A percentile compares a stretch with the other conserved stretches of the same genome.
Conservation (phyloP, 1,139 yeast species). For the Pichia terricola region DNA sequence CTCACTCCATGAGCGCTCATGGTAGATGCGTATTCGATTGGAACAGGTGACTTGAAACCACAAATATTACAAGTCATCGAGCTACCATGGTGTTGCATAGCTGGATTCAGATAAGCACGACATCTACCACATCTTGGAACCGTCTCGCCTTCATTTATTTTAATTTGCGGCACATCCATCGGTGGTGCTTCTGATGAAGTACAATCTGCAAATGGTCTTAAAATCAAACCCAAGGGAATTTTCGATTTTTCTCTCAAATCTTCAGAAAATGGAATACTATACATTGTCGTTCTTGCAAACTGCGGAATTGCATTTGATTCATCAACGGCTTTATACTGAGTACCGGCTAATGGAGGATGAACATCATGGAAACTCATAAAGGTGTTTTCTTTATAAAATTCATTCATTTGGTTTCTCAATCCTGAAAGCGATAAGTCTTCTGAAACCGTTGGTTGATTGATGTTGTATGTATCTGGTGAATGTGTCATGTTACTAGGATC, state of each 20-base stretch:
- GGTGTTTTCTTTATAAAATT: conserved; percentile 34
- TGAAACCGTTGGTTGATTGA: conserved; percentile 7
- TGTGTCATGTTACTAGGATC: too few species aligned
- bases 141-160: conserved; percentile 45
- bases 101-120: conserved; percentile 81
- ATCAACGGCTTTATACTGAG: conserved; percentile 61
- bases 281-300: conserved; percentile 70
- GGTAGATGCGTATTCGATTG: conserved; percentile 58
- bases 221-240: conserved; percentile 70
- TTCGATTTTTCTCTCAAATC: conserved; percentile 60
- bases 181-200: conserved; percentile 18
- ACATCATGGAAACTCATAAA: conserved; percentile 68
- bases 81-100: conserved; percentile 43
- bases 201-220: conserved; percentile 75
- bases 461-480: conserved; percentile 6
- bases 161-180: conserved; percentile 58
- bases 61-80: conserved; percentile 81
- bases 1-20: conserved; percentile 50
- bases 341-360: conserved; percentile 75
- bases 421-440: conserved; percentile 38
- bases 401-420: conserved; percentile 47
- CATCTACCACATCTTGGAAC: conserved; percentile 91
- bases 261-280: conserved; percentile 73
- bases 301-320: conserved; percentile 83
- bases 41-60: conserved; percentile 63